Evolutionary conservation across 169 alveolate genomes (phyloP).

Genomic region (Plasmodium fragile): DNA sequence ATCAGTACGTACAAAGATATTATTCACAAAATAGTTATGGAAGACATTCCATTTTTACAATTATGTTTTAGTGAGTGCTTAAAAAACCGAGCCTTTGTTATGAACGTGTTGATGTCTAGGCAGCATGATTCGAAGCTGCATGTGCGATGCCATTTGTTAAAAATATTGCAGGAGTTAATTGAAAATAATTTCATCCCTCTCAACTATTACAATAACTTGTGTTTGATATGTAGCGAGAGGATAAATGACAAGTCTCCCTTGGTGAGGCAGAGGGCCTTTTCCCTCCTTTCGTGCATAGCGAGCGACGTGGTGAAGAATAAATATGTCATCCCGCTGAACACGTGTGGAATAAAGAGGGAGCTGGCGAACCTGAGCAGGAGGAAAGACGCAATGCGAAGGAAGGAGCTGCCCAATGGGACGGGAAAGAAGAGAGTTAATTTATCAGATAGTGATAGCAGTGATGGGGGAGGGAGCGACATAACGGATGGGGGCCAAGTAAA

Average conservation of each 20-base stretch:
- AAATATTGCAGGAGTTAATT: conserved; percentile 80
- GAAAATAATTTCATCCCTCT: conserved; percentile 84
- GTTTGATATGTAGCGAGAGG: conserved; percentile 79
- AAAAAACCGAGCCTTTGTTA: conserved; percentile 34
- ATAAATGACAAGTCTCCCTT: conserved; percentile 84
- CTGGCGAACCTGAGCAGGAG: conserved; percentile 60
- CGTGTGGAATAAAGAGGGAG: conserved; percentile 67
- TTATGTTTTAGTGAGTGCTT: conserved; percentile 68
- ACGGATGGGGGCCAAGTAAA: background rate
- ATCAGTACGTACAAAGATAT: conserved; percentile 57
- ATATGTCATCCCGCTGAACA: conserved; percentile 77
- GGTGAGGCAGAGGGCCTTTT: conserved; percentile 86
- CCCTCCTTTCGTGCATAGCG: conserved; percentile 79
- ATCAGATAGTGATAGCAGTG: conserved; percentile 51
- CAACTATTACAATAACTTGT: conserved; percentile 77
- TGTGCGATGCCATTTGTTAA: conserved; percentile 83
- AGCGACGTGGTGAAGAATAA: conserved; percentile 79
- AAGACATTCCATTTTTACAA: conserved; percentile 48
- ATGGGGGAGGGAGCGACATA: background rate
- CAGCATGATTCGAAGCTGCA: conserved; percentile 84
- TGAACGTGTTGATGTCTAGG: conserved; percentile 76
- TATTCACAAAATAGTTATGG: conserved; percentile 45
- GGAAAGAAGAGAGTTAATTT: conserved; percentile 35
- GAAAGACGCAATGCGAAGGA: conserved; percentile 39
- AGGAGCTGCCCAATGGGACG: background rate